Conservation (phyloP, 1,139 yeast genomes). For the Suhomyces bokatorum region DNA sequence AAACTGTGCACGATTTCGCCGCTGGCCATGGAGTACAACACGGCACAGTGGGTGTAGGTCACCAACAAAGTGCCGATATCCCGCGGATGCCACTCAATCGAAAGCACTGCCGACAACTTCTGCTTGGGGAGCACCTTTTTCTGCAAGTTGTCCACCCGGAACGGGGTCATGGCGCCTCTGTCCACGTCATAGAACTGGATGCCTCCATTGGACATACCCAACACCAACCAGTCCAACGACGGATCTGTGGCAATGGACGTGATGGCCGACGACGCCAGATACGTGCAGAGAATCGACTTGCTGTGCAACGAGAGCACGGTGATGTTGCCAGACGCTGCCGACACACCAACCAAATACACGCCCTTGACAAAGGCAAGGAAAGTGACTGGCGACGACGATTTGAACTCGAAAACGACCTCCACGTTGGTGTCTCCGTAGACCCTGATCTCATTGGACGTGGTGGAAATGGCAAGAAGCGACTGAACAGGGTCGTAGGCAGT, state of each 20-base stretch:
- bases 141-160: conserved; percentile 73
- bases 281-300: conserved; percentile 55
- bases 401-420: conserved; percentile 63
- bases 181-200: conserved; percentile 82
- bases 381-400: conserved; percentile 52
- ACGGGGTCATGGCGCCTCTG: conserved; percentile 64
- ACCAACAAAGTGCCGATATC: conserved; percentile 79
- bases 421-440: conserved; percentile 86
- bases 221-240: conserved; percentile 78
- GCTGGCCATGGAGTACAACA: conserved; percentile 65
- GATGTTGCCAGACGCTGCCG: conserved; percentile 51
- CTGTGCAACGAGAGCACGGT: conserved; percentile 70
- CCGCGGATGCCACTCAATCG: conserved; percentile 82
- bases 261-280: conserved; percentile 64
- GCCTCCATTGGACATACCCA: conserved; percentile 80
- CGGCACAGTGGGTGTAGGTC: conserved; percentile 69
- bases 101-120: conserved; percentile 58
- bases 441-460: conserved; percentile 66
- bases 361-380: conserved; percentile 73
- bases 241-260: conserved; percentile 77
- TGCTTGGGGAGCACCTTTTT: conserved; percentile 51
- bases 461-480: conserved; percentile 78
- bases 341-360: conserved; percentile 70
- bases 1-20: conserved; percentile 58
- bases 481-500: conserved; percentile 88